phyloP scores from a whole-genome alignment of 2,329 filamentous ascomycete genomes.

The Nemania diffusa region DNA sequence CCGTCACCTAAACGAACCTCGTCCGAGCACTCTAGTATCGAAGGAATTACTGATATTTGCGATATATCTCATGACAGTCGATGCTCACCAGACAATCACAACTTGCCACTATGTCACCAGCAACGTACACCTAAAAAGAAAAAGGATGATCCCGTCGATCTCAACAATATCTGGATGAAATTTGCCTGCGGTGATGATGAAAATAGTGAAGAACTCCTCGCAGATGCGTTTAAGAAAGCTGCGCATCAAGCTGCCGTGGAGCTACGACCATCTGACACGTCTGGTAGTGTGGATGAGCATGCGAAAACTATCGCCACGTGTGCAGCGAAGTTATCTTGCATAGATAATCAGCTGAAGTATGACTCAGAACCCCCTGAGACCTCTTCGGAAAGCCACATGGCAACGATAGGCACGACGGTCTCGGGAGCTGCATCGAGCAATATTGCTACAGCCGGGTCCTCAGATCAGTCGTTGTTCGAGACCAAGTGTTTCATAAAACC shows the following conservation, averaged over 20 bases:
- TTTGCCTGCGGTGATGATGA: slow-evolving; percentile 44
- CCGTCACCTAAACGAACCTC: neutral
- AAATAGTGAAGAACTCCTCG: slow-evolving; percentile 41
- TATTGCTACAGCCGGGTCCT: slow-evolving; percentile 38
- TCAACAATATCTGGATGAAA: slow-evolving; percentile 46
- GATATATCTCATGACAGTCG: neutral
- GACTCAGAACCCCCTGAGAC: slow-evolving; percentile 4
- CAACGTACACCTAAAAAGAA: slow-evolving; percentile 7
- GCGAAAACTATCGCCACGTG: slow-evolving; percentile 32
- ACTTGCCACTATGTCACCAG: neutral
- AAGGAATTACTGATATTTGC: neutral
- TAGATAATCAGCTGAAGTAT: neutral
- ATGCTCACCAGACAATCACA: neutral
- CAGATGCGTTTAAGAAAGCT: slow-evolving; percentile 43
- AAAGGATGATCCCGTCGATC: neutral
- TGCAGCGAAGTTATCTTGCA: slow-evolving; percentile 19
- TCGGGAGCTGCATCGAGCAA: slow-evolving; percentile 37
- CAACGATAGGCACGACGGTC: slow-evolving; percentile 36
- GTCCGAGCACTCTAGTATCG: neutral
- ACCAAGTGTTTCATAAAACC: slow-evolving; percentile 41
- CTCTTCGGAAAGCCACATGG: slow-evolving; percentile 37
- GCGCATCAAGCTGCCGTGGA: slow-evolving; percentile 43
- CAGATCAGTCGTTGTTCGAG: slow-evolving; percentile 16
- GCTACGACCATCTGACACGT: slow-evolving; percentile 40
- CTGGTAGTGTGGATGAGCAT: slow-evolving; percentile 17